phyloP scores from a whole-genome alignment of 2,329 filamentous ascomycete species.

The Trichoderma semiorbis region DNA sequence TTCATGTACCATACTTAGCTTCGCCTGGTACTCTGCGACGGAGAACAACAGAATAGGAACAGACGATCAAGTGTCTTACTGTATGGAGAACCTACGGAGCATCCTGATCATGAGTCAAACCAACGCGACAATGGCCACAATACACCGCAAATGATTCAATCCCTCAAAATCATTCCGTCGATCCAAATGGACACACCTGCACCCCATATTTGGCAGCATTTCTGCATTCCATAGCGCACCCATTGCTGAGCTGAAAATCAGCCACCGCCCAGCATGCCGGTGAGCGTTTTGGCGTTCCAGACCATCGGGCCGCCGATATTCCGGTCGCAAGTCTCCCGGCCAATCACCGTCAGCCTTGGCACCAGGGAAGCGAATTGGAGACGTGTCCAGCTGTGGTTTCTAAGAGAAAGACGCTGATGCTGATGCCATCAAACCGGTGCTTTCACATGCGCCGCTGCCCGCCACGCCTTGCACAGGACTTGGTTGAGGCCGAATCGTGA shows the following conservation, averaged over 20 bases:
- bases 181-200: neutral
- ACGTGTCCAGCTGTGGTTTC: conserved; percentile 17
- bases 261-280: neutral
- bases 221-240: neutral
- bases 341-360: neutral
- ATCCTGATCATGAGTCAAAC: neutral
- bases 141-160: neutral
- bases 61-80: neutral
- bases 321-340: neutral
- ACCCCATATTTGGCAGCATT: neutral
- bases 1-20: neutral
- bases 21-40: neutral
- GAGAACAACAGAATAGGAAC: neutral
- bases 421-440: neutral
- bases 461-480: conserved; percentile 5
- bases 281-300: conserved; percentile 7
- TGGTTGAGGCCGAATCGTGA: neutral
- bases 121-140: neutral
- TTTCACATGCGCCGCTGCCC: conserved; percentile 13
- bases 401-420: neutral
- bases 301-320: conserved; percentile 16
- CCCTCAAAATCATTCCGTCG: neutral
- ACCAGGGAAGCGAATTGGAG: conserved; percentile 3
- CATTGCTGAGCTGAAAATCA: neutral
- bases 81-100: neutral